phyloP scores from a whole-genome alignment of 163 green algal species.

The Scenedesmus sp. region DNA sequence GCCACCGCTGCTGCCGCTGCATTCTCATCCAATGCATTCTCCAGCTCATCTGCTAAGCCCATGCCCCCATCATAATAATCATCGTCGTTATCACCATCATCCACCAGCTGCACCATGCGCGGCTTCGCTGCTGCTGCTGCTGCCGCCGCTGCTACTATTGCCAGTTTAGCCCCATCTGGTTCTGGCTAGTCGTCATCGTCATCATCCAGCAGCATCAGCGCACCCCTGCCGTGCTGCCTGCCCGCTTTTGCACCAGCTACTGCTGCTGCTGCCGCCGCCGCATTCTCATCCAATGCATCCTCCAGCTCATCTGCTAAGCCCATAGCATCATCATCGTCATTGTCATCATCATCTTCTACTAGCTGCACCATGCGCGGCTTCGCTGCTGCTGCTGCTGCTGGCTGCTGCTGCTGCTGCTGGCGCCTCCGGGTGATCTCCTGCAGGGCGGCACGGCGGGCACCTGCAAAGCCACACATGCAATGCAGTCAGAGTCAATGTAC shows the following conservation, averaged over 20 bases:
- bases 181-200: constrained; percentile 24
- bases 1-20: neutral
- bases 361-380: neutral
- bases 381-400: neutral
- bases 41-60: neutral
- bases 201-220: constrained; percentile 13
- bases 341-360: neutral
- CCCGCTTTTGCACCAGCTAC: neutral
- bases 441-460: neutral
- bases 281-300: neutral
- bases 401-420: constrained; percentile 28
- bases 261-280: neutral
- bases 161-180: neutral
- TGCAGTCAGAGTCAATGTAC: too few relatives aligned
- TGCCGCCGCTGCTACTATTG: too few relatives aligned
- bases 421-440: constrained; percentile 35
- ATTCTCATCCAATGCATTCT: neutral
- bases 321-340: neutral
- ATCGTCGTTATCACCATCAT: neutral
- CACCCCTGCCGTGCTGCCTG: neutral
- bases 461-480: neutral
- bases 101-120: neutral
- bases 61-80: neutral
- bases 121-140: constrained; percentile 11
- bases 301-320: neutral